Percentiles rank a stretch among this genome's conserved stretches.
These are phyloP conservation scores for Isatis lusitanica DNA, from an alignment of 441 rosid genomes.

Conservation along the genomic window DNA sequence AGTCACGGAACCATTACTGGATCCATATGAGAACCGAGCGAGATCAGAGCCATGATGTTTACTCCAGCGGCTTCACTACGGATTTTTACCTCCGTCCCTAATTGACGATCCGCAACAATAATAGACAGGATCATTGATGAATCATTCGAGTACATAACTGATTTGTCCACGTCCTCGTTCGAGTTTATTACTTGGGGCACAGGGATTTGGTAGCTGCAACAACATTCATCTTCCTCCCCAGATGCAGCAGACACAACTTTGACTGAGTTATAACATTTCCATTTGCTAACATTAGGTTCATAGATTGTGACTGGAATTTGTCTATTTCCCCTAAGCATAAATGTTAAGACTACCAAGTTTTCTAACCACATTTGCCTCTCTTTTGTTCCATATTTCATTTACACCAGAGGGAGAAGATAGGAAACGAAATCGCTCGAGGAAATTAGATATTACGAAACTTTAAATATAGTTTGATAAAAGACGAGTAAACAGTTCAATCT, in stretches of 20 bases:
- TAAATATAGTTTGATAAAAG: slow-evolving; percentile 1
- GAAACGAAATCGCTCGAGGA: not conserved
- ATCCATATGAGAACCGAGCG: not conserved
- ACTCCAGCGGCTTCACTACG: not conserved
- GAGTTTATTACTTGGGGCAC: not conserved
- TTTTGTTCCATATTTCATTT: not conserved
- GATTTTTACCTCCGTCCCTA: too few species aligned
- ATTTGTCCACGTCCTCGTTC: not conserved
- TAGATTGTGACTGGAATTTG: not conserved
- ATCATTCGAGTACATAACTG: not conserved
- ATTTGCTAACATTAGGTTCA: not conserved
- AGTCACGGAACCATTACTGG: not conserved
- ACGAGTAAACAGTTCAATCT: not conserved
- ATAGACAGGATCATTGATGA: too few species aligned
- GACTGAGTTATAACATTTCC: too few species aligned
- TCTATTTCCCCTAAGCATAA: not conserved
- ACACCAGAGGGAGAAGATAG: not conserved
- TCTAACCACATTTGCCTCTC: not conserved
- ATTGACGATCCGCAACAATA: too few species aligned
- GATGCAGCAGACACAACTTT: not conserved
- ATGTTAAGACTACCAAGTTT: too few species aligned
- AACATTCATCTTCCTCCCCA: not conserved
- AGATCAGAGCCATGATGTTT: not conserved
- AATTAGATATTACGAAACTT: not conserved
- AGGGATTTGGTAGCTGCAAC: not conserved